Base-by-base conservation (phyloP, 306 rosid species). In the Acacia acuminata region DNA sequence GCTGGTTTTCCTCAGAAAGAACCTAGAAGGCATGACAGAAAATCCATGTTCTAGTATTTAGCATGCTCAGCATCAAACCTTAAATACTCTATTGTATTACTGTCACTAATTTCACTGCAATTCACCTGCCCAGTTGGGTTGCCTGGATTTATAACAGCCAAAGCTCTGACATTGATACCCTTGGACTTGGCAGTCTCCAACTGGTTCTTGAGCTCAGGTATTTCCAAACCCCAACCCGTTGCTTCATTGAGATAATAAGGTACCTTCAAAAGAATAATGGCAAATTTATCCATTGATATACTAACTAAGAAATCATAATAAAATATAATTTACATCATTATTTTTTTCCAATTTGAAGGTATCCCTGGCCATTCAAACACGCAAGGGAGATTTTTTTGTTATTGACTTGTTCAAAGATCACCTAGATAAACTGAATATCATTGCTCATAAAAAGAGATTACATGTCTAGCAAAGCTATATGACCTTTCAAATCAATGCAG, bases 141-240 rank as follows among this genome's bases (percentile, higher is more conserved):
- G 73, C 99, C 99, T 0, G 99, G 99, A 77, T 96, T 96, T 79
- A 96, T 96, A 75, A 96, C 99, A 71, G 86, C 99, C 89, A 96
- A 85, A 80, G 98, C 99, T 88, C 98, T 91, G 56, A 92, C 96
- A 56, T 40, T 84, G 81, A 96, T 84, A 69, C 98, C 97, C 84
- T 90, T 91, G 72, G 98, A 88, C 90, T 84, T 96, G 84, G 98
- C 94, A 71, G 53, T 79, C 73, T 86, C 88, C 77, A 89, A 44
- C 84, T 91, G 95, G 84, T 85, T 89, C 88, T 88, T 88, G 71
- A 91, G 88, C 77, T 83, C 89, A 19, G 88, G 82, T 36, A 51
- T 44, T 85, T 91, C 93, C 73, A 89, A 81, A 75, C 95, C 95
- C 95, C 95, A 91, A 38, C 93, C 92, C 17, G 86, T 44, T 70